Conservation (phyloP, 139 green algal genomes). For the Closterium sp. region DNA sequence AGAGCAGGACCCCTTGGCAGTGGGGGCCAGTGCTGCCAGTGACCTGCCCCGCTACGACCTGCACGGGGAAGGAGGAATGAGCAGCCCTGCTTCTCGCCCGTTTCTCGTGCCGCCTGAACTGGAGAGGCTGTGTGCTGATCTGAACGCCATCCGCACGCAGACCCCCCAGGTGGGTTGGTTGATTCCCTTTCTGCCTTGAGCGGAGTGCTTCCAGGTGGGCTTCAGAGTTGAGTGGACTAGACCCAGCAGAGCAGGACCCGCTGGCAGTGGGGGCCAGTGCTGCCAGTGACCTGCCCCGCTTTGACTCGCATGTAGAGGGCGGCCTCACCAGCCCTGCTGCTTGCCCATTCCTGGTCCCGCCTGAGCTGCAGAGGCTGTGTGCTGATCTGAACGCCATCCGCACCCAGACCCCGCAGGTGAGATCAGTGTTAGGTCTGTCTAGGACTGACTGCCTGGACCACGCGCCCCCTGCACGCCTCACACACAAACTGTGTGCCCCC, state of each 20-base stretch:
- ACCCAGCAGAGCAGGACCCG: neutral
- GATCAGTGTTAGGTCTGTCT: too few relatives aligned
- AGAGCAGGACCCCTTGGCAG: slow-evolving; percentile 1
- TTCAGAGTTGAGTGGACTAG: neutral
- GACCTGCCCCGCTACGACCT: neutral
- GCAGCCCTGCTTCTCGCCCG: too few relatives aligned
- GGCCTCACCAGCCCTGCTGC: neutral
- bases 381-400: neutral
- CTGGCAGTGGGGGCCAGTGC: slow-evolving; percentile 12
- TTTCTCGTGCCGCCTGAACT: neutral
- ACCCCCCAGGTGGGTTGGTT: neutral
- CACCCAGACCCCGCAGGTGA: neutral
- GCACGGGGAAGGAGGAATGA: too few relatives aligned
- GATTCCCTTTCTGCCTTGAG: too few relatives aligned
- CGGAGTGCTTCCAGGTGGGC: neutral
- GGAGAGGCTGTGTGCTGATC: neutral
- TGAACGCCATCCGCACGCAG: neutral
- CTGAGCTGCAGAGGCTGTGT: neutral
- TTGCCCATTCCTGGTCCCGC: neutral
- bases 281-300: neutral
- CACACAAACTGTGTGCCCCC: too few relatives aligned
- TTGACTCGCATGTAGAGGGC: too few relatives aligned
- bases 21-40: neutral
- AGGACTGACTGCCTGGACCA: too few relatives aligned
- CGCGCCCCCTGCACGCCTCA: too few relatives aligned